Evolutionary conservation across 2,329 filamentous ascomycete genomes (phyloP), one percentile per base, ranked within the genome.

Genomic region (Colletotrichum sublineola): DNA sequence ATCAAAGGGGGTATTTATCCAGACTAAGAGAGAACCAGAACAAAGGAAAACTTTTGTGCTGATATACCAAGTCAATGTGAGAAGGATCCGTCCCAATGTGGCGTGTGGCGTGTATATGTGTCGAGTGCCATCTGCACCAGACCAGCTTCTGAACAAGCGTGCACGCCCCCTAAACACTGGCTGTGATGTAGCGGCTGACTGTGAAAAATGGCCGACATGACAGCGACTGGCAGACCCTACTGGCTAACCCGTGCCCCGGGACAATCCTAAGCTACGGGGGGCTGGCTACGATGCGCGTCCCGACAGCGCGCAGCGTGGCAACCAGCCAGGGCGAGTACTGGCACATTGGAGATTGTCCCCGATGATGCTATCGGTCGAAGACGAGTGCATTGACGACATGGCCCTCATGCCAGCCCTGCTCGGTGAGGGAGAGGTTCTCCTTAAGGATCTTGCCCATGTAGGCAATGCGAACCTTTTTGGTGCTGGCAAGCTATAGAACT

Each of bases 381-480:
- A 96, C 89, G 71, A 96, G 85, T 31, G 92, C 94, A 79, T 95
- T 96, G 67, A 97, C 83, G 44, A 96, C 85, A 78, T 96, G 88
- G 46, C 91, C 93, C 73, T 88, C 86, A 76, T 91, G 89, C 93
- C 94, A 97, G 61, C 92, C 93, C 76, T 96, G 92, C 3, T 88
- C 87, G 56, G 85, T 81, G 24, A 97, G 84, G 0, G 91, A 87
- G 29, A 88, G 80, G 66, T 87, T 86, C 75, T 96, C 93, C 75
- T 91, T 90, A 57, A 97, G 87, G 63, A 95, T 89, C 79, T 91
- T 94, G 75, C 95, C 95, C 81, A 96, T 87, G 80, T 97, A 97
- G 29, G 90, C 91, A 71, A 97, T 88, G 66, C 90, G 90, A 63
- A 97, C 85, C 60, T 86, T 88, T 73, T 89, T 90, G 56, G 84